Evolutionary conservation across 352 stramenopile species (phyloP), one percentile per base, ranked within the genome.

Genomic region (Phytophthora tentaculata): DNA sequence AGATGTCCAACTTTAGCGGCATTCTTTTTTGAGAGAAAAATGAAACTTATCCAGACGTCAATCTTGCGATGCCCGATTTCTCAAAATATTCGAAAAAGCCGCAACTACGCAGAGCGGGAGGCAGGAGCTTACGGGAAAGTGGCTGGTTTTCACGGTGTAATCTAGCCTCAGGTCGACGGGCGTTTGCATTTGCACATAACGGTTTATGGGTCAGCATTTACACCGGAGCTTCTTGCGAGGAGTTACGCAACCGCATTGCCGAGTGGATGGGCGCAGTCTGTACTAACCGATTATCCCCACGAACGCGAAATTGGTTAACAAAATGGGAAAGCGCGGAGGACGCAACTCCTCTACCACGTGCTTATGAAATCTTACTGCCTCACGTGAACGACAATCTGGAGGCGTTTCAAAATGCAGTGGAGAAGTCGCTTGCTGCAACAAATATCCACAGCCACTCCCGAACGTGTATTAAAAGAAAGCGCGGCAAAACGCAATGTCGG

Each of bases 101-200:
- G 55, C 2, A 50, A 53, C 45, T 61, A 61, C 32, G 0, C 5
- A 12, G n/a, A 51, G 24, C 12, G 53, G 5, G n/a, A 53, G 23
- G 22, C 20, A 3, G 44, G 44, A 19, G 55, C 26, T 10, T 61
- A 45, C 26, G 55, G 55, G 32, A 29, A 23, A 28, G 10, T 61
- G 10, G 41, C 55, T 22, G 55, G 24, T 1, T 50, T 53, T 22
- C 44, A 44, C 32, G 39, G 5, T 16, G 55, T 53, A 2, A 12
- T 61, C 1, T 24, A 61, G 41, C 43, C 55, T 19, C 41, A 61
- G 23, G 26, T 53, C n/a, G 55, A 61, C 35, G 41, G 55, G 1
- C 23, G 43, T 5, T 41, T 37, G 26, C 43, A 24, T n/a, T 39
- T 41, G 14, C 32, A 51, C 19, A 51, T 20, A 22, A 51, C 22